These are phyloP conservation scores for Brasenia schreberi DNA, from an alignment of 164 flowering plant species.

Conservation along the genomic window DNA sequence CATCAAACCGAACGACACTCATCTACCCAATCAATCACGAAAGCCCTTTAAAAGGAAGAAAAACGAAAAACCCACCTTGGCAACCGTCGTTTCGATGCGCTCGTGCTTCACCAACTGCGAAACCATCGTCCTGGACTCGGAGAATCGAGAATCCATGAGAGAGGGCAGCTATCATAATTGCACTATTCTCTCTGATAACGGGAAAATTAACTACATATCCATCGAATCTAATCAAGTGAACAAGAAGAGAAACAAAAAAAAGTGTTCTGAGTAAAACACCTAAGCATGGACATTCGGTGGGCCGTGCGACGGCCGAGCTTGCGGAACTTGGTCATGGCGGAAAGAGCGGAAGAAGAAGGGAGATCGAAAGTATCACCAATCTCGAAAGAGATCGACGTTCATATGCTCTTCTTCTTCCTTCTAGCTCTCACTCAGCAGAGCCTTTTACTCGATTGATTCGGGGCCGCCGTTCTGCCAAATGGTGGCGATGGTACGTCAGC, in stretches of 20 bases:
- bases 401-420: too few species aligned
- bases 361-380: too few species aligned
- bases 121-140: slow-evolving; percentile 64
- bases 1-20: too few species aligned
- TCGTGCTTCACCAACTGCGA: slow-evolving; percentile 94
- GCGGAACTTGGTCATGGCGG: slow-evolving; percentile 50
- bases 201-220: not conserved
- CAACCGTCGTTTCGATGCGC: slow-evolving; percentile 89
- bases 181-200: not conserved
- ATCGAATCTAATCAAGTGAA: not conserved
- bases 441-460: too few species aligned
- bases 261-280: slow-evolving; percentile 16
- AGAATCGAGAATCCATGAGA: not conserved
- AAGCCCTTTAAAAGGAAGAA: too few species aligned
- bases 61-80: slow-evolving; percentile 35
- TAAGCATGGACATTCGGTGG: slow-evolving; percentile 81
- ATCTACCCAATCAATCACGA: too few species aligned
- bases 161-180: not conserved
- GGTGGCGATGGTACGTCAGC: too few species aligned
- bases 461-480: too few species aligned
- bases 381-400: too few species aligned
- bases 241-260: not conserved
- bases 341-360: not conserved
- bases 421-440: too few species aligned
- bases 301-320: slow-evolving; percentile 60